Percentiles rank a stretch among this genome's conserved stretches.
Evolutionary conservation across 495 filamentous ascomycete species (phyloP).

Genomic region (Hypomontagnella monticulosa): DNA sequence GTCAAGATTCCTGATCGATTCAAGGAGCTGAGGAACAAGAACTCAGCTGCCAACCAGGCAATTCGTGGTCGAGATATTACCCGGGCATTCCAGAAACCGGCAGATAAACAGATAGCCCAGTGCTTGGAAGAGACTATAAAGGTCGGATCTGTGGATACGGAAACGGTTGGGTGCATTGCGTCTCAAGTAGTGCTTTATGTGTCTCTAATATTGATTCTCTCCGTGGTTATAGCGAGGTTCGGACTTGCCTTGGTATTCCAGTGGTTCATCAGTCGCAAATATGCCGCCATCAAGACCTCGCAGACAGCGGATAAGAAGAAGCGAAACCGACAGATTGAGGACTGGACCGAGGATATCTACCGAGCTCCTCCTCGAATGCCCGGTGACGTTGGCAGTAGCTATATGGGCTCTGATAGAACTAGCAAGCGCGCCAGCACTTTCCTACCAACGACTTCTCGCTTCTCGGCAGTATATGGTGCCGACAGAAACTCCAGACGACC

Average conservation of each 20-base stretch:
- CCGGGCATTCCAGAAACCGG: slow-evolving; percentile 77
- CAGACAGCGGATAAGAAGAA: slow-evolving; percentile 75
- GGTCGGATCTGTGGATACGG: slow-evolving; percentile 94
- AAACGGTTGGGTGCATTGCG: slow-evolving; percentile 96
- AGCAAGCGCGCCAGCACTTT: slow-evolving; percentile 85
- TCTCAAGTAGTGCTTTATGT: slow-evolving; percentile 97
- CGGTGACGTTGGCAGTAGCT: slow-evolving; percentile 70
- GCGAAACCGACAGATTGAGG: slow-evolving; percentile 93
- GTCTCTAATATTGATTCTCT: slow-evolving; percentile 90
- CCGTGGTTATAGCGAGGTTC: slow-evolving; percentile 89
- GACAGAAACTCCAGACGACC: slow-evolving; percentile 63
- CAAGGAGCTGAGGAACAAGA: slow-evolving; percentile 72
- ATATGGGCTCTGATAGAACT: slow-evolving; percentile 67
- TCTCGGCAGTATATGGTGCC: slow-evolving; percentile 88
- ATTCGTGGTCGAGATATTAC: slow-evolving; percentile 92
- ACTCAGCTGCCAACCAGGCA: slow-evolving; percentile 65
- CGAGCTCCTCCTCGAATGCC: slow-evolving; percentile 82
- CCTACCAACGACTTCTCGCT: slow-evolving; percentile 86
- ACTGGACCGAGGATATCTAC: slow-evolving; percentile 98
- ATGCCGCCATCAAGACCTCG: slow-evolving; percentile 80
- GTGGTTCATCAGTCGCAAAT: slow-evolving; percentile 89
- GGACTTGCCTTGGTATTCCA: slow-evolving; percentile 90
- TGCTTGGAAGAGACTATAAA: slow-evolving; percentile 93
- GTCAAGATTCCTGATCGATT: slow-evolving; percentile 83
- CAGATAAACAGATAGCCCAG: slow-evolving; percentile 81